phyloP scores from a whole-genome alignment of 1,284 basidiomycete species.

The Fomitopsis palustris region DNA sequence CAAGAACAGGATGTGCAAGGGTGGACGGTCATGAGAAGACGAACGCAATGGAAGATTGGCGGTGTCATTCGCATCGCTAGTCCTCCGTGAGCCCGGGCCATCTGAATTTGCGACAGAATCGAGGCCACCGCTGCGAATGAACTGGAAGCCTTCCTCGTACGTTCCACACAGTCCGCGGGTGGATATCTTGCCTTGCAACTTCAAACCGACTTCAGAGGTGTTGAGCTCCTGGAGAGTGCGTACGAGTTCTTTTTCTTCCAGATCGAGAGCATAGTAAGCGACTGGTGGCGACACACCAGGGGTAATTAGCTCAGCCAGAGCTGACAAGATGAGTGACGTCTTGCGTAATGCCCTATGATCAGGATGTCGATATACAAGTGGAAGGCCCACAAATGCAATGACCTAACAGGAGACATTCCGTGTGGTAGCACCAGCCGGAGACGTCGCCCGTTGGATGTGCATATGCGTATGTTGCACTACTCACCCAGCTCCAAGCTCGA shows the following conservation, averaged over 20 bases:
- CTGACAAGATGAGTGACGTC: constrained; percentile 83
- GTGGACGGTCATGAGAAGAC: constrained; percentile 37
- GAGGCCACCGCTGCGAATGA: constrained; percentile 59
- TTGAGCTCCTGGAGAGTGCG: constrained; percentile 76
- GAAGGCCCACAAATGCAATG: no score
- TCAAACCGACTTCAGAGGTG: constrained; percentile 56
- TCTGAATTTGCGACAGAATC: constrained; percentile 34
- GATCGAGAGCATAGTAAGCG: constrained; percentile 92
- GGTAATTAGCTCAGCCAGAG: constrained; percentile 57
- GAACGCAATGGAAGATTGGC: constrained; percentile 25
- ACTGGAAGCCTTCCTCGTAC: constrained; percentile 79
- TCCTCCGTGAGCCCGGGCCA: constrained; percentile 19
- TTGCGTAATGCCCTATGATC: constrained; percentile 89
- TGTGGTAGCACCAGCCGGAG: no score
- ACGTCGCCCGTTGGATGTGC: no score
- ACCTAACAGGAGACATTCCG: no score
- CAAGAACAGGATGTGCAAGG: constrained; percentile 87
- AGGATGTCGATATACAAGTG: no score
- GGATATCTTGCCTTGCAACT: constrained; percentile 65
- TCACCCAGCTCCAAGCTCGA: constrained; percentile 89
- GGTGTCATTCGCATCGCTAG: constrained; percentile 26
- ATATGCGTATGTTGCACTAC: no score
- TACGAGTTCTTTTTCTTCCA: constrained; percentile 83
- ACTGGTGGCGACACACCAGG: constrained; percentile 39
- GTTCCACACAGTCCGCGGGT: constrained; percentile 87